phyloP scores from a whole-genome alignment of 2,329 filamentous ascomycete species.

The Sclerotinia glacialis region DNA sequence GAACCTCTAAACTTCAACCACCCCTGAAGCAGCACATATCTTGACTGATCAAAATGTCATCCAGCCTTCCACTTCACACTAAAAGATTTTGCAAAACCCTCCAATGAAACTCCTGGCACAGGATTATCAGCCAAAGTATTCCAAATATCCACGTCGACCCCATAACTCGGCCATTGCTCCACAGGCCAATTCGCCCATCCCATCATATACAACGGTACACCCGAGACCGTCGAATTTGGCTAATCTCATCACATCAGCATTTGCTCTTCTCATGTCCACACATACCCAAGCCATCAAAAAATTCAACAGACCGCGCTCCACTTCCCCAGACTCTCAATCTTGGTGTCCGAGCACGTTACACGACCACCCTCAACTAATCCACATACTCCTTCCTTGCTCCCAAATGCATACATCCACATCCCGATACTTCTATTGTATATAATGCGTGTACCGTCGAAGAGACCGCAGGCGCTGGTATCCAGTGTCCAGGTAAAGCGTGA shows the following conservation, averaged over 20 bases:
- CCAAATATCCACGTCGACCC: slow-evolving; percentile 12
- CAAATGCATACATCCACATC: slow-evolving; percentile 19
- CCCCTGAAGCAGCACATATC: neutral
- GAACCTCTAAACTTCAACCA: neutral
- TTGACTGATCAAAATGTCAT: neutral
- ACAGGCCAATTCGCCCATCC: slow-evolving; percentile 17
- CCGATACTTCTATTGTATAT: slow-evolving; percentile 1
- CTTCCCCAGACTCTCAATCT: neutral
- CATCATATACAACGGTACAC: slow-evolving; percentile 12
- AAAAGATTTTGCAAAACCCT: slow-evolving; percentile 9
- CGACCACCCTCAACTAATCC: neutral
- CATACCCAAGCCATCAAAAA: no score
- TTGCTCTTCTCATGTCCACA: no score
- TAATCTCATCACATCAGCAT: neutral
- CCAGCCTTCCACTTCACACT: slow-evolving; percentile 8
- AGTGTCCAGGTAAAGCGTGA: slow-evolving; percentile 15
- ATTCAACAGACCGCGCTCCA: slow-evolving; percentile 10
- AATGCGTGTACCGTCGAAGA: slow-evolving; percentile 7
- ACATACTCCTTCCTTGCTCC: neutral
- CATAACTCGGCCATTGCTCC: slow-evolving; percentile 4
- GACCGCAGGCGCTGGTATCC: neutral
- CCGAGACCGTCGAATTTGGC: slow-evolving; percentile 10
- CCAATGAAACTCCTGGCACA: slow-evolving; percentile 2
- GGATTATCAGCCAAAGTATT: slow-evolving; percentile 14
- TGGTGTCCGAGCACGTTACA: neutral